Conservation (phyloP, 805 yeast genomes). For the Sugiyamaella americana region DNA sequence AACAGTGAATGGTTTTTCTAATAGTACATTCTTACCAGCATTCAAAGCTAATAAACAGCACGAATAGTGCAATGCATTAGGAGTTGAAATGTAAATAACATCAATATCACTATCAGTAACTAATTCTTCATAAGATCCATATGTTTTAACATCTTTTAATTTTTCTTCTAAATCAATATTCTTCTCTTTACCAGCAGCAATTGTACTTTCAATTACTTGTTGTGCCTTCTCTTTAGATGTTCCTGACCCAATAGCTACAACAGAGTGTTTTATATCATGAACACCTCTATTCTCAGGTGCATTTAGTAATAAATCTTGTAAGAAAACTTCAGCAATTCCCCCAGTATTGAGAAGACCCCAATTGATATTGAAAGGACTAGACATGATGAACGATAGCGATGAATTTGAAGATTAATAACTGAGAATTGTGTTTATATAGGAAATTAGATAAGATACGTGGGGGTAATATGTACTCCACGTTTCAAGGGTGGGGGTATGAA, state of each 20-base stretch:
- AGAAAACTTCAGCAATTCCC: neutral
- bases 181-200: neutral
- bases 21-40: slow-evolving; percentile 43
- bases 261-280: slow-evolving; percentile 11
- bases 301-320: neutral
- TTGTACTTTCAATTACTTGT: slow-evolving; percentile 10
- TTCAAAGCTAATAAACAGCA: slow-evolving; percentile 38
- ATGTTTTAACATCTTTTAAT: slow-evolving; percentile 3
- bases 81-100: slow-evolving; percentile 46
- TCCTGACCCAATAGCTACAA: slow-evolving; percentile 21
- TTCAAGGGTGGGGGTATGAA: too few species aligned
- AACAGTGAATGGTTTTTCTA: slow-evolving; percentile 49
- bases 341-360: slow-evolving; percentile 1
- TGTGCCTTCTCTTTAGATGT: slow-evolving; percentile 18
- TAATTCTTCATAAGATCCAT: slow-evolving; percentile 37
- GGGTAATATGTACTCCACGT: too few species aligned
- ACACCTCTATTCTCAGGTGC: neutral
- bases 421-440: too few species aligned
- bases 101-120: slow-evolving; percentile 38
- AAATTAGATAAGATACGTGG: too few species aligned
- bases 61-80: slow-evolving; percentile 44
- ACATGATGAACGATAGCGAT: too few species aligned
- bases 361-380: neutral
- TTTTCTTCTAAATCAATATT: neutral
- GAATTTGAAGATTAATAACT: too few species aligned